These are phyloP conservation scores for Ogataea nitratoaversa DNA, from an alignment of 805 yeast genomes.

Conservation along the genomic window DNA sequence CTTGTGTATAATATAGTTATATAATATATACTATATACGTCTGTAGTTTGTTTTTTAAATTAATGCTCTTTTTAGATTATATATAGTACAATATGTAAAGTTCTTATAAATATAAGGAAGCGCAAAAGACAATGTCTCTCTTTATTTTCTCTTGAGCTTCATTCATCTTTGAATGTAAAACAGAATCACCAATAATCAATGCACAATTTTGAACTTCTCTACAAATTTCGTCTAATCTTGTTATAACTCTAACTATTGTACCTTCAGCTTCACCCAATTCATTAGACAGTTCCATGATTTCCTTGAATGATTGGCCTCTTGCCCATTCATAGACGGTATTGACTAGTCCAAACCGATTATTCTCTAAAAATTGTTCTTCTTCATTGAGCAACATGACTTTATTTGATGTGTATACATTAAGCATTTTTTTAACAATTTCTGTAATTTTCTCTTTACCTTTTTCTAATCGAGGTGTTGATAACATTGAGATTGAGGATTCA, in stretches of 20 bases:
- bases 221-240: constrained; percentile 90
- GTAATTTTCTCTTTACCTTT: constrained; percentile 63
- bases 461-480: constrained; percentile 73
- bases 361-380: constrained; percentile 78
- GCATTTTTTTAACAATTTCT: constrained; percentile 62
- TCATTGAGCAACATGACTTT: constrained; percentile 78
- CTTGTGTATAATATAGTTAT: neutral
- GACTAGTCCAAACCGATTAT: constrained; percentile 82
- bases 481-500: constrained; percentile 4
- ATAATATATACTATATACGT: neutral
- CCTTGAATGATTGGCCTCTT: constrained; percentile 84
- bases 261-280: constrained; percentile 77
- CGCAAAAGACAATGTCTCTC: constrained; percentile 96
- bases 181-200: constrained; percentile 87
- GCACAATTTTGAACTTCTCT: constrained; percentile 94
- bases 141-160: constrained; percentile 92
- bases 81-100: no score
- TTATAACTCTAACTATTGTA: constrained; percentile 91
- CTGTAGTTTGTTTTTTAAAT: no score
- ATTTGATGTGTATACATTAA: constrained; percentile 56
- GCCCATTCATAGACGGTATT: constrained; percentile 99
- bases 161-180: constrained; percentile 83
- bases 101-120: constrained; percentile 75
- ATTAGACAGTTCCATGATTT: constrained; percentile 81
- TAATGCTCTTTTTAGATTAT: no score